Base-by-base conservation (phyloP, 2,329 filamentous ascomycete genomes). In the Trichothecium sympodiale region DNA sequence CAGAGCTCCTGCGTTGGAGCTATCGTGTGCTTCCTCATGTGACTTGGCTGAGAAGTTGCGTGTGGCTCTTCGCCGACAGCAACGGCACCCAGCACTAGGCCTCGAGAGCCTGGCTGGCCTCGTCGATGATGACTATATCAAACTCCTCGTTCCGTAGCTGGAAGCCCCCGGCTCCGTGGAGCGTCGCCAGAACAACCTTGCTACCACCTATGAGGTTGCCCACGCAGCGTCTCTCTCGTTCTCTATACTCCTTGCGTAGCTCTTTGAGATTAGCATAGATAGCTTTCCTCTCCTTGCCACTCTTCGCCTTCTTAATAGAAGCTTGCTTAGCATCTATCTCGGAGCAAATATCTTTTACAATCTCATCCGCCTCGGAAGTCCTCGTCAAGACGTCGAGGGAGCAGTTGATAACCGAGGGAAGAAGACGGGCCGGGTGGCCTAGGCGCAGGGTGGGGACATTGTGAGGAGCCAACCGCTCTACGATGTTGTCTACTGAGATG, bases 401-500 rank as follows among this genome's bases (percentile, higher is more conserved):
- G 58, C 95, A 87, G 43, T 79, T 80, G 25, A 96, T 58, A 0
- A 98, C 87, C 0, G 84, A 86, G 0, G 88, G 88, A 0, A 98
- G 68, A 17, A 98, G 69, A 15, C 91, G 79, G 2, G 91, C 91
- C 0, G 91, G 91, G 56, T 98, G 91, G 1, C 91, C 91, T 1
- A 98, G 74, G 2, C 91, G 81, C 26, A 96, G 73, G 48, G 96
- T 86, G 0, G 86, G 81, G 2, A 95, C 69, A 49, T 86, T 87
- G 56, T 88, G 83, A 0, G 83, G 77, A 2, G 87, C 77, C 2
- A 96, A 71, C 7, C 91, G 78, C 59, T 98, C 91, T 8, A 95
- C 88, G 39, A 98, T 94, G 52, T 98, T 98, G 69, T 98, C 91
- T 1, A 98, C 91, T 1, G 86, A 91, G 47, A 98, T 88, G 54